These are phyloP conservation scores for Phialocephala subalpina DNA, from an alignment of 2,329 filamentous ascomycete genomes.

Conservation along the genomic window DNA sequence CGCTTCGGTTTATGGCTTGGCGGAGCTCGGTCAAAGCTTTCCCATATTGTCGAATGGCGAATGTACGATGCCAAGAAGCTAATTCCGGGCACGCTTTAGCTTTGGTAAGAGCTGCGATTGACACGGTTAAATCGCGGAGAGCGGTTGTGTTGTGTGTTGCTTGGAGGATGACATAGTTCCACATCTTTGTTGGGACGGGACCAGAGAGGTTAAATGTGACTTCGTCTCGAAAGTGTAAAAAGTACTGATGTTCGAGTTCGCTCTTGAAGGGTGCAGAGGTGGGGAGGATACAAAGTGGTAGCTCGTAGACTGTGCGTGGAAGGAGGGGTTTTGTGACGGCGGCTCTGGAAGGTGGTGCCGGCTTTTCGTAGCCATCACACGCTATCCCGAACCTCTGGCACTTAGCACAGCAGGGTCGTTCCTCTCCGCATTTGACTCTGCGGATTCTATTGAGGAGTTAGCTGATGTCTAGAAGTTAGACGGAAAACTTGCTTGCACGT, in stretches of 20 bases:
- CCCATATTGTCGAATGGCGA: constrained; percentile 33
- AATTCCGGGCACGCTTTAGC: constrained; percentile 17
- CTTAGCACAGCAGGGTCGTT: constrained; percentile 22
- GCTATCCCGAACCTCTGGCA: constrained; percentile 27
- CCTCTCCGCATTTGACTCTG: constrained; percentile 31
- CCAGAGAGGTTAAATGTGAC: constrained; percentile 30
- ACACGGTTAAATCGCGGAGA: constrained; percentile 26
- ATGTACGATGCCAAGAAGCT: constrained; percentile 27
- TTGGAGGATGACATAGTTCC: constrained; percentile 32
- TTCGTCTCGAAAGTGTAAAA: constrained; percentile 33
- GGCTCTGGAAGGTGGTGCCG: constrained; percentile 2
- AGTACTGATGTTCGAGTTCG: constrained; percentile 33
- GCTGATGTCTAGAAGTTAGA: background rate
- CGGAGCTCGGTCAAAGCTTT: constrained; percentile 31
- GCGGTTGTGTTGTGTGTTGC: constrained; percentile 28
- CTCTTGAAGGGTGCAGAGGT: constrained; percentile 26
- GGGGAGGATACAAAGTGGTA: constrained; percentile 1
- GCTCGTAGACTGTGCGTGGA: background rate
- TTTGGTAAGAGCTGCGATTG: constrained; percentile 35
- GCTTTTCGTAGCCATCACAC: constrained; percentile 28
- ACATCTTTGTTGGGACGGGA: constrained; percentile 24
- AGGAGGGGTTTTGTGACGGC: constrained; percentile 2
- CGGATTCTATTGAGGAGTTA: constrained; percentile 13
- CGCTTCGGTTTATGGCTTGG: constrained; percentile 8
- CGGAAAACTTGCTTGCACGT: constrained; percentile 28